These are phyloP conservation scores for Fremontodendron californicum DNA, from an alignment of 345 rosid genomes.

Conservation along the genomic window DNA sequence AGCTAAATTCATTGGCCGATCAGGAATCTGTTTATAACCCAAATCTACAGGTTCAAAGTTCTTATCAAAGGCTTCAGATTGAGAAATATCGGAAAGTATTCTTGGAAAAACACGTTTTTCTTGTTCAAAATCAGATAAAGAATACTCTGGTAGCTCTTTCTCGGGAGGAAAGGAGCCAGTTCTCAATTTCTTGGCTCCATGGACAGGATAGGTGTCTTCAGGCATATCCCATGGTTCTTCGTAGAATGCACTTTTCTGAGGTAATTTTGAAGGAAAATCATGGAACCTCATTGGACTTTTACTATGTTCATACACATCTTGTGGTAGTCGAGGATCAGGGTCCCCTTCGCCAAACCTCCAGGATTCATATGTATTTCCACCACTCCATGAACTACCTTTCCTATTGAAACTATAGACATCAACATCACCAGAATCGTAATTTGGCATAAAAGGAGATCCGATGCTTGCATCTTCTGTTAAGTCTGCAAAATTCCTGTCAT, in stretches of 20 bases:
- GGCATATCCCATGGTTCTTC: conserved; percentile 78
- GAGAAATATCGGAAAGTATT: conserved; percentile 49
- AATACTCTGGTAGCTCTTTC: conserved; percentile 62
- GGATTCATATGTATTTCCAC: conserved; percentile 49
- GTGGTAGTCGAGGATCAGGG: conserved; percentile 32
- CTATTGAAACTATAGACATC: conserved; percentile 50
- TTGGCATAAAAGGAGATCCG: conserved; percentile 17
- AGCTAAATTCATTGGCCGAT: conserved; percentile 31
- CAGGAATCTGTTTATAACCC: conserved; percentile 47
- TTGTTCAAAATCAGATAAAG: conserved; percentile 51
- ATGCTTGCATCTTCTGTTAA: conserved; percentile 30
- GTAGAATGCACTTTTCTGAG: conserved; percentile 39
- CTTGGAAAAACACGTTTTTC: conserved; percentile 47
- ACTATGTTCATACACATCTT: conserved; percentile 45
- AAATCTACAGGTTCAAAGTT: conserved; percentile 36
- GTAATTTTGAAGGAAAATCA: conserved; percentile 40
- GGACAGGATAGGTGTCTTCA: conserved; percentile 58
- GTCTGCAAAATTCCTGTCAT: conserved; percentile 40
- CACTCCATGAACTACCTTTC: conserved; percentile 40
- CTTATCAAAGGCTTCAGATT: conserved; percentile 41
- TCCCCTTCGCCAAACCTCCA: conserved; percentile 37
- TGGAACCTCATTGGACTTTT: conserved; percentile 59
- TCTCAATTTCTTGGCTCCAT: conserved; percentile 64
- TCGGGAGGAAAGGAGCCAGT: conserved; percentile 58
- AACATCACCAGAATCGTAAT: conserved; percentile 1